Percentiles rank a stretch among this genome's conserved stretches.
Evolutionary conservation across 176 grass and related monocot genomes (phyloP).

Genomic region (Sorghum bicolor): DNA sequence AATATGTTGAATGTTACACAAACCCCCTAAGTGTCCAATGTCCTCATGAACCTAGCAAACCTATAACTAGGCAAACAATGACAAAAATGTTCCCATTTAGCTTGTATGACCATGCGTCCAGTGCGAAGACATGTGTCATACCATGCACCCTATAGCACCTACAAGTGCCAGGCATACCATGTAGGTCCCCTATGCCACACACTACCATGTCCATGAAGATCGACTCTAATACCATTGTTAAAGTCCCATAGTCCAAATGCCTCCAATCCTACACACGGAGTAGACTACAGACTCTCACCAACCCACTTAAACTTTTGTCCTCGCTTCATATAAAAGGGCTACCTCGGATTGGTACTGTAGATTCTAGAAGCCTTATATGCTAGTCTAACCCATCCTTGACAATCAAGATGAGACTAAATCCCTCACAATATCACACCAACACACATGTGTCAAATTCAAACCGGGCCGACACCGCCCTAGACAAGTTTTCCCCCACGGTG

Average conservation of each 20-base stretch:
- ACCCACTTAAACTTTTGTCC: background rate
- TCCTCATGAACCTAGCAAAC: background rate
- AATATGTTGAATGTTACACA: background rate
- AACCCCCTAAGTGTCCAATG: background rate
- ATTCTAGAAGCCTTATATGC: background rate
- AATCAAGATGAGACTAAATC: no score
- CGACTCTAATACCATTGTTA: background rate
- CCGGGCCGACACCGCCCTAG: rapidly evolving
- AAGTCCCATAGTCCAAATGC: no score
- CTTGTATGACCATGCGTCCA: background rate
- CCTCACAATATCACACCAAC: no score
- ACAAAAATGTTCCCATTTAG: background rate
- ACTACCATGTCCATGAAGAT: background rate
- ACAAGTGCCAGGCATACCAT: background rate
- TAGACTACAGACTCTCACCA: no score
- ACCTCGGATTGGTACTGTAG: rapidly evolving
- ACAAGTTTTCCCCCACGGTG: no score
- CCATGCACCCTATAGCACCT: background rate
- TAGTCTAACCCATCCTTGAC: background rate
- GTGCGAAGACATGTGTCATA: background rate
- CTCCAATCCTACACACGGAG: background rate
- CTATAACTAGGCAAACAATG: background rate
- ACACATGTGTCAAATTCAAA: no score
- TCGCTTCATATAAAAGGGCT: background rate
- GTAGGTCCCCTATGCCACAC: background rate